phyloP scores from a whole-genome alignment of 306 rosid genomes.

The Cercis canadensis region DNA sequence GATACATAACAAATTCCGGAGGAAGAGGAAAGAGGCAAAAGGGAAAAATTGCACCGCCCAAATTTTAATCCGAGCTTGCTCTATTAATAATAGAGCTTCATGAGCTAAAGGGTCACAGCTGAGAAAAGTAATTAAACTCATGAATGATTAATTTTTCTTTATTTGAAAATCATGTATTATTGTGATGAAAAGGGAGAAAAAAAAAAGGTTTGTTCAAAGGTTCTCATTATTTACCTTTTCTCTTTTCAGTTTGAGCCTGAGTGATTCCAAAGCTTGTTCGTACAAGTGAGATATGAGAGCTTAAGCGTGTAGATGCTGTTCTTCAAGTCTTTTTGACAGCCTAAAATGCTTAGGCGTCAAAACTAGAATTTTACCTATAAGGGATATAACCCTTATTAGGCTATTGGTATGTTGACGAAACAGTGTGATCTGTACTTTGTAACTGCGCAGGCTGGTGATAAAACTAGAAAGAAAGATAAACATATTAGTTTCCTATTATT shows the following conservation, averaged over 20 bases:
- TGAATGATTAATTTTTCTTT: too few relatives aligned
- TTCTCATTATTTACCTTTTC: not conserved
- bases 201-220: too few relatives aligned
- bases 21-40: too few relatives aligned
- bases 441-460: not conserved
- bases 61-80: too few relatives aligned
- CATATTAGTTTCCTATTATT: not conserved
- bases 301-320: constrained; percentile 33
- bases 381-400: constrained; percentile 9
- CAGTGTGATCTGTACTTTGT: not conserved
- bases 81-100: too few relatives aligned
- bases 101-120: too few relatives aligned
- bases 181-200: too few relatives aligned
- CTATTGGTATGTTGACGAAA: not conserved
- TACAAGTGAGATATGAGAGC: constrained; percentile 24
- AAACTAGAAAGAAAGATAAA: constrained; percentile 37
- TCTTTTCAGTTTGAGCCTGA: constrained; percentile 28
- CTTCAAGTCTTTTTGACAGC: constrained; percentile 21
- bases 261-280: constrained; percentile 31
- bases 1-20: too few relatives aligned
- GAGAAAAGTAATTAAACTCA: too few relatives aligned
- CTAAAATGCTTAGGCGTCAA: constrained; percentile 18
- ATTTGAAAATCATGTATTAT: too few relatives aligned
- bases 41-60: too few relatives aligned
- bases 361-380: constrained; percentile 18